A percentile compares a stretch with the other conserved stretches of the same genome.
Conservation (phyloP, 768 basidiomycete genomes). For the Cubamyces lactineus region DNA sequence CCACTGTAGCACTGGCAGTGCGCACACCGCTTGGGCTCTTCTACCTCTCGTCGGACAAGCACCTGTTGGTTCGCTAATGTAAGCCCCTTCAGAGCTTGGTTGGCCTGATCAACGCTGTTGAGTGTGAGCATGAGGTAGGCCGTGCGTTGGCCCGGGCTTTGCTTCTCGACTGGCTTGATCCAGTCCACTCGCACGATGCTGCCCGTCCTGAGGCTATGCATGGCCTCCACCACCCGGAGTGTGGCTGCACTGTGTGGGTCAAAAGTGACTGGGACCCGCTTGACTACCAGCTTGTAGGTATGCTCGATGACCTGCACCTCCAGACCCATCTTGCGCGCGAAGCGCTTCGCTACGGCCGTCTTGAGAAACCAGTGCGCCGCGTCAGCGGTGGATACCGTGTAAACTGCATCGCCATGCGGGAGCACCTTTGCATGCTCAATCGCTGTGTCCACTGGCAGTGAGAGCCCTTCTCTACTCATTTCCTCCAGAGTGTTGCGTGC, state of each 20-base stretch:
- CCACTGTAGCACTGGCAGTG: slow-evolving; percentile 31
- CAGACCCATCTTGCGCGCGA: slow-evolving; percentile 10
- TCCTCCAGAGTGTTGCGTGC: not conserved
- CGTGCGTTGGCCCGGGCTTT: slow-evolving; percentile 22
- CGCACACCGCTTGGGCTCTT: slow-evolving; percentile 32
- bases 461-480: not conserved
- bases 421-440: slow-evolving; percentile 2
- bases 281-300: slow-evolving; percentile 3
- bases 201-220: not conserved
- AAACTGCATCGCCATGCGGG: not conserved
- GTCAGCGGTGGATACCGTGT: not conserved
- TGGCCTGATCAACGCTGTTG: slow-evolving; percentile 26
- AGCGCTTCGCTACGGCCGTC: not conserved
- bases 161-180: slow-evolving; percentile 31
- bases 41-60: slow-evolving; percentile 17
- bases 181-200: slow-evolving; percentile 23
- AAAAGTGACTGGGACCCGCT: slow-evolving; percentile 6
- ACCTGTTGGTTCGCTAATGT: slow-evolving; percentile 23
- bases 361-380: slow-evolving; percentile 6
- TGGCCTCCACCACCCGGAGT: not conserved
- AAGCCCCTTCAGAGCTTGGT: slow-evolving; percentile 31
- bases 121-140: slow-evolving; percentile 34
- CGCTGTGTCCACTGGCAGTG: not conserved
- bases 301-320: slow-evolving; percentile 3
- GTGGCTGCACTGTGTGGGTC: not conserved